Evolutionary conservation across 495 filamentous ascomycete genomes (phyloP).

Genomic region (Penicillium coffeae): DNA sequence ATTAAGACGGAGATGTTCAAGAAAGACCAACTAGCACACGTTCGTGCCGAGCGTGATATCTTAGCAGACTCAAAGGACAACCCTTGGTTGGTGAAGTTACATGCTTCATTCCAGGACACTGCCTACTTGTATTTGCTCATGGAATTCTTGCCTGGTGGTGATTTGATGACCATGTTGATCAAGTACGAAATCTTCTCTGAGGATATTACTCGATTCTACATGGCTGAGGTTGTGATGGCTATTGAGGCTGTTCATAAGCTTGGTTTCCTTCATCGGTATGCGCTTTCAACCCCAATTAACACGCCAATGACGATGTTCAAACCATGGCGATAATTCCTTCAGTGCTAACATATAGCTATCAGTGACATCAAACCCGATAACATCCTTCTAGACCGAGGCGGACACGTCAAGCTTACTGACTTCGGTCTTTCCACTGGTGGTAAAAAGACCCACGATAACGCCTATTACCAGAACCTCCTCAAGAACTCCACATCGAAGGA

Average conservation of each 20-base stretch:
- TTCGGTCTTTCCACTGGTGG: conserved; percentile 98
- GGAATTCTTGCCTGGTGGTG: conserved; percentile 97
- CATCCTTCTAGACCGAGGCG: conserved; percentile 89
- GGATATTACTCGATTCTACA: conserved; percentile 98
- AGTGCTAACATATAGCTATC: conserved; percentile 13
- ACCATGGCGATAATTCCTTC: background rate
- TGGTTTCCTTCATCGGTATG: conserved; percentile 96
- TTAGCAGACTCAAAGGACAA: conserved; percentile 93
- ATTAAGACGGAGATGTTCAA: conserved; percentile 99
- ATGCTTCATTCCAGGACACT: conserved; percentile 93
- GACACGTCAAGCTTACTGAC: conserved; percentile 97
- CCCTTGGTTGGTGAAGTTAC: conserved; percentile 97
- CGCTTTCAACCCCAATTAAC: too few relatives aligned
- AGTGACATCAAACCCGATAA: conserved; percentile 99
- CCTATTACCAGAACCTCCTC: conserved; percentile 96
- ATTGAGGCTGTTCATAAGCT: conserved; percentile 98
- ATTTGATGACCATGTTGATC: conserved; percentile 99
- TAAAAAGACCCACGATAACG: conserved; percentile 95
- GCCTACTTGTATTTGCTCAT: conserved; percentile 98
- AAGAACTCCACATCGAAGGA: conserved; percentile 70
- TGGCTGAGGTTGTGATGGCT: conserved; percentile 95
- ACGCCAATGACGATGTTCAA: too few relatives aligned
- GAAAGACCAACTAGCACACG: conserved; percentile 98
- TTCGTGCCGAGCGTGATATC: conserved; percentile 96
- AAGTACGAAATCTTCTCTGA: conserved; percentile 99